These are phyloP conservation scores for Gossypium raimondii DNA, from an alignment of 345 rosid species.

Conservation along the genomic window DNA sequence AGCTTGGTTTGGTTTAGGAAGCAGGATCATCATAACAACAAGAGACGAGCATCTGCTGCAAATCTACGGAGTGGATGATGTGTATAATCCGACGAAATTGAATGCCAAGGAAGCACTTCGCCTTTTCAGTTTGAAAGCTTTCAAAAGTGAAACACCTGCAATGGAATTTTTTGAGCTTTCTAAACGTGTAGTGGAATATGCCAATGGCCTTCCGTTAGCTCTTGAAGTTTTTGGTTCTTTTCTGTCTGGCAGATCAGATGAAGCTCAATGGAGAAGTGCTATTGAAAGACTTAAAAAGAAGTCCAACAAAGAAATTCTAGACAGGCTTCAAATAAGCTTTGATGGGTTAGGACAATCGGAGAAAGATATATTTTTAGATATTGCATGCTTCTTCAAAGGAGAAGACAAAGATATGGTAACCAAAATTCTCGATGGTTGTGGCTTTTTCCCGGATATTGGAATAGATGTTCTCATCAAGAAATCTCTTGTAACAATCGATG, in stretches of 20 bases:
- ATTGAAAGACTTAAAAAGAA: constrained; percentile 20
- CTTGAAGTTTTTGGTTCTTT: constrained; percentile 62
- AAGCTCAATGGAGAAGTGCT: constrained; percentile 26
- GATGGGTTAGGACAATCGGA: too few species aligned
- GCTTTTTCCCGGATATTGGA: constrained; percentile 25
- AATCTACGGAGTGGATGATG: constrained; percentile 20
- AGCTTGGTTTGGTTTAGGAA: constrained; percentile 28
- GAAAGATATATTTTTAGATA: too few species aligned
- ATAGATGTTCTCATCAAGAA: constrained; percentile 30
- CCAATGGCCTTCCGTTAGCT: constrained; percentile 55
- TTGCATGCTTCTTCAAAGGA: too few species aligned
- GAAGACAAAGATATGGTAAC: constrained; percentile 1
- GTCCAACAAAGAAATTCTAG: constrained; percentile 24
- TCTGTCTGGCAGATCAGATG: constrained; percentile 26
- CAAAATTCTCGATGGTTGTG: constrained; percentile 24
- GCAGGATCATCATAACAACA: constrained; percentile 50
- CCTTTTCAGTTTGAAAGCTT: not conserved
- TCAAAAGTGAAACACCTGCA: constrained; percentile 28
- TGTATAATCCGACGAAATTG: constrained; percentile 36
- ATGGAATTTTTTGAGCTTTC: constrained; percentile 22
- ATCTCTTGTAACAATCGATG: constrained; percentile 19
- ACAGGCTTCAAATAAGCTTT: too few species aligned
- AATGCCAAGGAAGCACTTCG: not conserved
- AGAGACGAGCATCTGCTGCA: constrained; percentile 36
- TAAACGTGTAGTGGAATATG: constrained; percentile 32